Base-by-base conservation (phyloP, 1,139 yeast genomes). In the Kodamaea derodonti region DNA sequence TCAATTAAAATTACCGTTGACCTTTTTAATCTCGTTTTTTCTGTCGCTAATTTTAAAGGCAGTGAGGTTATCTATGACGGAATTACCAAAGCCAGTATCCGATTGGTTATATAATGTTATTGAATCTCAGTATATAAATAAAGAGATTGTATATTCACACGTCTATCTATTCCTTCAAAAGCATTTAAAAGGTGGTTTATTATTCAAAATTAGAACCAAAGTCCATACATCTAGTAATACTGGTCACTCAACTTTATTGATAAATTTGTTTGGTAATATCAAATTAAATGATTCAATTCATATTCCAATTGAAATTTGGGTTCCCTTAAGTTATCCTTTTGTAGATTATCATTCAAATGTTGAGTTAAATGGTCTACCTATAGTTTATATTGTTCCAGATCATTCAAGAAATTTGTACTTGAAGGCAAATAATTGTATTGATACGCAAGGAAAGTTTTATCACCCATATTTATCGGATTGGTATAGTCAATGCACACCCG, bases 221-320 rank as follows among this genome's bases (percentile, higher is more conserved):
- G 83, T 86, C 1, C 79, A 72, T 52, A 82, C 88, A 0, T 65
- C 75, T 3, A 52, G 54, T 33, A 69, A 66, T 14, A 48, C 65
- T 1, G 96, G 97, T 2, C 57, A 56, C 10, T 66, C 84, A 1
- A 65, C 69, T 23, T 64, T 88, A 18, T 61, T 87, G 33, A 60
- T 87, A 12, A 80, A 83, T 41, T 46, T 88, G 2, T 72, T 69
- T 46, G 95, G 95, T 0, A 64, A 71, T 2, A 46, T 80, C 3
- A 69, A 72, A 45, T 54, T 41, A 1, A 41, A 45, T 11, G 48
- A 54, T 5, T 49, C 52, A 1, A 60, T 65, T 35, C 53, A 62
- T 15, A 68, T 80, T n/a, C 88, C 90, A 0, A 54, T 85, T 10
- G 78, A 79, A 39, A 59, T 88, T 3, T 88, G 95, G 95, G 52